Percentiles rank a stretch among this genome's conserved stretches.
These are phyloP conservation scores for Mortierella sp. DNA, from an alignment of 371 early-diverging fungal species.

Conservation along the genomic window DNA sequence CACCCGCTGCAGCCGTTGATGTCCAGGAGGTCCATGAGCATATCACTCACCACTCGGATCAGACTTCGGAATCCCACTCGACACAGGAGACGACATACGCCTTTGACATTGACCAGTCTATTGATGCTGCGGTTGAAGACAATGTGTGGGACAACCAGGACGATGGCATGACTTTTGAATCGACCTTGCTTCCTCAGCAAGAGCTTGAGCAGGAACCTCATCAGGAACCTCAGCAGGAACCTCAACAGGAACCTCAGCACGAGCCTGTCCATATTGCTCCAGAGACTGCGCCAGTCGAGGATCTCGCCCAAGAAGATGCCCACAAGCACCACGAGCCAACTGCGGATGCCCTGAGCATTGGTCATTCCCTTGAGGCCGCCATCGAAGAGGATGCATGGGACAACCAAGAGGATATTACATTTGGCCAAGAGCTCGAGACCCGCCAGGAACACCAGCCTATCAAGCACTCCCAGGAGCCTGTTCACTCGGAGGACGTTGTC, in stretches of 20 bases:
- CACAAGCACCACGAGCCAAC: not conserved
- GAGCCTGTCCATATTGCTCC: not conserved
- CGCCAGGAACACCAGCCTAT: not conserved
- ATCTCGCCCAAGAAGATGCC: not conserved
- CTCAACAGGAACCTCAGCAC: not conserved
- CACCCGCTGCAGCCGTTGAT: not conserved
- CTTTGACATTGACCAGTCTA: not conserved
- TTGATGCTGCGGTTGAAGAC: conserved; percentile 1
- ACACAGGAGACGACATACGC: not conserved
- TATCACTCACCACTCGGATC: not conserved
- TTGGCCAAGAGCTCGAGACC: not conserved
- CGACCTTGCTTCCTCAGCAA: not conserved
- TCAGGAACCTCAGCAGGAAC: not conserved
- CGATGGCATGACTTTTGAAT: not conserved
- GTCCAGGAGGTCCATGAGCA: not conserved
- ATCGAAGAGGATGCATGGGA: conserved; percentile 16
- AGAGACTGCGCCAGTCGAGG: not conserved
- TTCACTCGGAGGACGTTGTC: not conserved
- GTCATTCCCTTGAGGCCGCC: not conserved
- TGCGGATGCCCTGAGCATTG: not conserved
- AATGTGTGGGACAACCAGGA: conserved; percentile 19
- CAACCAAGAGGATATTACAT: not conserved
- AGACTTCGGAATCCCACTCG: not conserved
- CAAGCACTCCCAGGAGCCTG: not conserved
- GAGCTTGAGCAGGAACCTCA: not conserved